Evolutionary conservation across 768 basidiomycete genomes (phyloP), one percentile per base, ranked within the genome.

Genomic region (Suillus occidentalis): DNA sequence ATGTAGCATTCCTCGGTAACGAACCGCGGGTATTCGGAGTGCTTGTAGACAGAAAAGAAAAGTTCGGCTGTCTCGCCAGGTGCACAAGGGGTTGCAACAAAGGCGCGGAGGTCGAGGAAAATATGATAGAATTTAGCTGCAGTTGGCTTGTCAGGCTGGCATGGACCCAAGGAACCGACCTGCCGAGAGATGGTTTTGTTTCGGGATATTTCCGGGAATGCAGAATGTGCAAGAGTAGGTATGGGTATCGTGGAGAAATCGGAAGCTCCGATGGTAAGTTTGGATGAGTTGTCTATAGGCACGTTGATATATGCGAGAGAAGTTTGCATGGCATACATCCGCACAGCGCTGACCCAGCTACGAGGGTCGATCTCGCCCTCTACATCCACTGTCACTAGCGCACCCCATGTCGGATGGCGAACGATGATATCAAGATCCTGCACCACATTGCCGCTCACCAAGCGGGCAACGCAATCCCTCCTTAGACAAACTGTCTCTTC

Each of bases 391-490:
- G 89, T 90, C 40, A 95, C 92, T 28, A 99, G 83, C 5, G 88
- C 90, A 36, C 97, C 97, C 85, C 91, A 94, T 2, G 86, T 88
- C 36, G 96, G 92, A 80, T 98, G 95, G 25, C 97, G 85, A n/a
- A 99, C 96, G 70, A 99, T 95, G 66, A 99, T 88, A 71, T 98
- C 97, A 56, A 98, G 78, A 8, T 91, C 92, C 73, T 99, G 97
- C 3, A 91, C 89, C 64, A 98, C 83, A 74, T 99, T 99, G 39
- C 94, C 94, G 56, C 85, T 85, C 50, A 97, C 95, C 6, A 99
- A 85, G 63, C 92, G 83, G 18, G 85, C 86, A 6, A 99, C 96
- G 73, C 95, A 95, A 65, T 95, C 94, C 61, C 88, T 84, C 63
- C 94, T 84, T 72, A 98, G 83, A 52, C 86, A 86, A 18, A 87